These are phyloP conservation scores for Aspergillus uvarum DNA, from an alignment of 2,329 filamentous ascomycete species.

Conservation along the genomic window DNA sequence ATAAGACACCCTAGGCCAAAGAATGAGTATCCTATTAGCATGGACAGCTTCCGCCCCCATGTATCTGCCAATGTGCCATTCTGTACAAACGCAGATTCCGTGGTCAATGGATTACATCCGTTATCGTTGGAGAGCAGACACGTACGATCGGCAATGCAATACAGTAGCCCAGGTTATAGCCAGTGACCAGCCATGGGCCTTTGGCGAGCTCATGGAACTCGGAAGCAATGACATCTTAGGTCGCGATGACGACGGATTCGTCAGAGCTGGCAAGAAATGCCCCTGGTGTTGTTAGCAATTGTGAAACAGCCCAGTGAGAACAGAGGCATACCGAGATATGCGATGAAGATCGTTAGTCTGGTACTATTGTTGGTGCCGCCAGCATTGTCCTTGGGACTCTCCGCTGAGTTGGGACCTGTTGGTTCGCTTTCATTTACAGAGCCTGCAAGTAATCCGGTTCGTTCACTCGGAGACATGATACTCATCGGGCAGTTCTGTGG, in stretches of 20 bases:
- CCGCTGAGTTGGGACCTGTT: no score
- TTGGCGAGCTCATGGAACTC: conserved; percentile 1
- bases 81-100: background rate
- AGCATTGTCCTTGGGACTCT: no score
- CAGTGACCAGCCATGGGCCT: conserved; percentile 1
- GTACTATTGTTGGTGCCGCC: background rate
- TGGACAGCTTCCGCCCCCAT: background rate
- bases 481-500: no score
- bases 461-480: no score
- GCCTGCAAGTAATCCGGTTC: no score
- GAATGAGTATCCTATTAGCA: background rate
- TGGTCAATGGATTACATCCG: no score
- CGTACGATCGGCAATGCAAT: conserved; percentile 5
- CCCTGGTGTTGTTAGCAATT: background rate
- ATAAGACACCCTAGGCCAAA: conserved; percentile 1
- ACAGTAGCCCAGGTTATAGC: conserved; percentile 3
- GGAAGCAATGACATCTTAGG: conserved; percentile 3
- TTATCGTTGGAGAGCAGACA: background rate
- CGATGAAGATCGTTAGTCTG: background rate
- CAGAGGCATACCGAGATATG: background rate
- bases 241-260: conserved; percentile 1
- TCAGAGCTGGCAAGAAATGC: conserved; percentile 5
- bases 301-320: background rate
- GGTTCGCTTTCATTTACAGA: no score
- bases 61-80: background rate